Conservation (phyloP, 441 rosid genomes). For the Gossypium davidsonii region DNA sequence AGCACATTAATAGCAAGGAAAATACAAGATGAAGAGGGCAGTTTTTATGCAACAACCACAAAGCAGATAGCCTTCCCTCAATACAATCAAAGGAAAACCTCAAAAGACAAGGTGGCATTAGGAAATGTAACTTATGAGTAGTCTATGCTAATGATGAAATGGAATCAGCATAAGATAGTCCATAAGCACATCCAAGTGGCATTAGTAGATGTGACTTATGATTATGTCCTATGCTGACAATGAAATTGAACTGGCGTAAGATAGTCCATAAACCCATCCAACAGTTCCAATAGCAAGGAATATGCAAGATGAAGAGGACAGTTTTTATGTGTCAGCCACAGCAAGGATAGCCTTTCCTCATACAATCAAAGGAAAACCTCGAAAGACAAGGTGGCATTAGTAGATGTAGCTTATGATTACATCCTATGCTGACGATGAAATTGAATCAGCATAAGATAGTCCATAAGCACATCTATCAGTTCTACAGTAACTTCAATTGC, state of each 20-base stretch:
- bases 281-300: background rate
- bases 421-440: conserved; percentile 34
- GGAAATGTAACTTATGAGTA: conserved; percentile 35
- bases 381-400: conserved; percentile 12
- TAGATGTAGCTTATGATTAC: conserved; percentile 36
- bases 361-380: conserved; percentile 7
- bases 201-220: conserved; percentile 35
- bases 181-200: conserved; percentile 28
- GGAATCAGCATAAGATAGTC: conserved; percentile 36
- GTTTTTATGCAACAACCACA: conserved; percentile 12
- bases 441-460: conserved; percentile 35
- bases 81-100: background rate
- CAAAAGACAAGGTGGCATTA: background rate
- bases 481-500: background rate
- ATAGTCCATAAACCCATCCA: conserved; percentile 34
- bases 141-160: conserved; percentile 26
- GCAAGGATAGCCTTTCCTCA: conserved; percentile 15
- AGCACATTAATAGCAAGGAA: background rate
- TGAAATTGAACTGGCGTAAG: conserved; percentile 25
- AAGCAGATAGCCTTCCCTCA: conserved; percentile 10
- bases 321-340: conserved; percentile 13
- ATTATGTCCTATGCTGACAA: conserved; percentile 36
- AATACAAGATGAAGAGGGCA: background rate
- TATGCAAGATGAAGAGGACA: background rate
- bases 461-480: conserved; percentile 27